Evolutionary conservation across 805 yeast genomes (phyloP).

Genomic region (Nakazawaea peltata): DNA sequence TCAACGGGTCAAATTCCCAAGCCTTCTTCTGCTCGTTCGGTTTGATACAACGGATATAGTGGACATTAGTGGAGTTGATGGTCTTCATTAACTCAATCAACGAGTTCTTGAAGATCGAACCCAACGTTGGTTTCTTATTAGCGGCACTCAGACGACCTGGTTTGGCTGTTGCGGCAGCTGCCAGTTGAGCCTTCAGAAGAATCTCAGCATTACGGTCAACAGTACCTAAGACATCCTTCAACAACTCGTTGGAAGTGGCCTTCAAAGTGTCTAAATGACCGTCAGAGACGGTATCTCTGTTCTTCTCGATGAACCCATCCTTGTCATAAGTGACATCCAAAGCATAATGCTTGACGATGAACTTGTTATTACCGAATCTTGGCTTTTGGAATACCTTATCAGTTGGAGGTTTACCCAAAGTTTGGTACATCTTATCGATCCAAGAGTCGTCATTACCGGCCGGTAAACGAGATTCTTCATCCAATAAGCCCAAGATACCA

Average conservation of each 20-base stretch:
- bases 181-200: slow-evolving; percentile 26
- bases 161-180: slow-evolving; percentile 18
- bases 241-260: slow-evolving; percentile 56
- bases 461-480: slow-evolving; percentile 93
- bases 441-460: slow-evolving; percentile 90
- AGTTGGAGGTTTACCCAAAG: slow-evolving; percentile 72
- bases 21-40: slow-evolving; percentile 93
- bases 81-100: slow-evolving; percentile 89
- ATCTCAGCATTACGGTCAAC: slow-evolving; percentile 51
- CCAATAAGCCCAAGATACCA: slow-evolving; percentile 82
- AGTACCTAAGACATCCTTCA: slow-evolving; percentile 55
- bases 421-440: slow-evolving; percentile 83
- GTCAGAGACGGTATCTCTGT: slow-evolving; percentile 95
- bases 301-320: slow-evolving; percentile 94
- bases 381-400: slow-evolving; percentile 82
- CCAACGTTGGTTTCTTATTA: slow-evolving; percentile 82
- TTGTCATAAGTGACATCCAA: slow-evolving; percentile 86
- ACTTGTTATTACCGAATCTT: slow-evolving; percentile 86
- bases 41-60: slow-evolving; percentile 94
- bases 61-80: slow-evolving; percentile 90
- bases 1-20: slow-evolving; percentile 91
- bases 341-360: slow-evolving; percentile 90
- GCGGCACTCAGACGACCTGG: slow-evolving; percentile 27
- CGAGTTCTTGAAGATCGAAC: slow-evolving; percentile 88
- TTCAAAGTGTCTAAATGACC: slow-evolving; percentile 85